These are phyloP conservation scores for Picochlorum sp. DNA, from an alignment of 139 green algal species.

Conservation along the genomic window DNA sequence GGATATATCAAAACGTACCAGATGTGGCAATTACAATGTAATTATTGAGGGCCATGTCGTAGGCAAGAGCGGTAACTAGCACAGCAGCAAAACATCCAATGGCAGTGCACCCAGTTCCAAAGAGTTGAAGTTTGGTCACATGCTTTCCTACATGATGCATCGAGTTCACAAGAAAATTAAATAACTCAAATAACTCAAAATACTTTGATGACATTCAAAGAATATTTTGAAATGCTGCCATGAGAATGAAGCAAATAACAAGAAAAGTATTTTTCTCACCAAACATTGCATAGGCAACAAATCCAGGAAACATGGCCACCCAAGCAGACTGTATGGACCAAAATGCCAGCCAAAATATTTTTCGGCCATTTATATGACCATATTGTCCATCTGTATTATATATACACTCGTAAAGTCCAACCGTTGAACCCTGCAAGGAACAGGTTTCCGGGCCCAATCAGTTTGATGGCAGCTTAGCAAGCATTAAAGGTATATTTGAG, in stretches of 20 bases:
- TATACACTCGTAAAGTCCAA: constrained; percentile 1
- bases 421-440: neutral
- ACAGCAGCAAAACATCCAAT: neutral
- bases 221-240: too few species aligned
- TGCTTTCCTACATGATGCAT: neutral
- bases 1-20: neutral
- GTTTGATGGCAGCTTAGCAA: too few species aligned
- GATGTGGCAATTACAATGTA: neutral
- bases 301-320: neutral
- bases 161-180: too few species aligned
- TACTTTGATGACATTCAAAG: too few species aligned
- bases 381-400: constrained; percentile 3
- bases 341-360: constrained; percentile 16
- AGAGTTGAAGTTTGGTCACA: neutral
- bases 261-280: too few species aligned
- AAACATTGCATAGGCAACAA: constrained; percentile 3
- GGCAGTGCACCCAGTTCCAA: neutral
- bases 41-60: constrained; percentile 2
- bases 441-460: too few species aligned
- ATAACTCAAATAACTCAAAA: too few species aligned
- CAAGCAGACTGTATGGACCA: constrained; percentile 6
- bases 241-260: too few species aligned
- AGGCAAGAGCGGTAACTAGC: neutral
- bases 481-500: too few species aligned
- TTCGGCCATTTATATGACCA: neutral